Percentiles rank a stretch among this genome's conserved stretches.
Conservation (phyloP, 192 early-diverging fungal genomes). For the Chytriomyces sp. region DNA sequence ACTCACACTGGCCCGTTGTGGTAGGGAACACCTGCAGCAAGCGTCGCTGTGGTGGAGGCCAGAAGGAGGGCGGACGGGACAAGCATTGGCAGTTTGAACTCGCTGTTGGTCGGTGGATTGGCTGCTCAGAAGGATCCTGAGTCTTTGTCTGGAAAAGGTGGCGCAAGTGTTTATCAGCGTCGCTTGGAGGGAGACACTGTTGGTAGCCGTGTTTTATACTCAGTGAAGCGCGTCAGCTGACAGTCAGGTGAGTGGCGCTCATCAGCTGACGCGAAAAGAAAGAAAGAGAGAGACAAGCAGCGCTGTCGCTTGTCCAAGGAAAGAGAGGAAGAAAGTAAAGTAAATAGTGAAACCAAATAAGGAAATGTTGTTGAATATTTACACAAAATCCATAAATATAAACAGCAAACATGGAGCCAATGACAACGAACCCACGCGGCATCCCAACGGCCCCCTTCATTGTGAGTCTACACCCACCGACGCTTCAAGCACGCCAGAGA, state of each 20-base stretch:
- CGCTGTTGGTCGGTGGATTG: no score
- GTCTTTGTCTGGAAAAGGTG: no score
- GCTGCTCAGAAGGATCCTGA: no score
- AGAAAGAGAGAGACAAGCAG: background rate
- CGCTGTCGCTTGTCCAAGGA: background rate
- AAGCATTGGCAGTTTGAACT: no score
- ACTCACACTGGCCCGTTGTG: no score
- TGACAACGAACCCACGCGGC: conserved; percentile 89
- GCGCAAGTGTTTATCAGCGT: no score
- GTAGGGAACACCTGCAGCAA: no score
- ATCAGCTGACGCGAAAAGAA: background rate
- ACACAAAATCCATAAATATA: background rate
- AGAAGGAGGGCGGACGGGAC: no score
- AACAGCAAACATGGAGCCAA: background rate
- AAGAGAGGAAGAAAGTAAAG: background rate
- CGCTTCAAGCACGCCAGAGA: background rate
- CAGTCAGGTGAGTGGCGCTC: background rate
- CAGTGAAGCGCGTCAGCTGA: no score
- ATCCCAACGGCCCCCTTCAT: conserved; percentile 97
- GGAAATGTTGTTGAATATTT: background rate
- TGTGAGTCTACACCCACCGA: conserved; percentile 51
- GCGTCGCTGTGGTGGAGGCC: no score
- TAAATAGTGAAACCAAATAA: background rate
- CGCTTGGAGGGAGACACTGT: no score
- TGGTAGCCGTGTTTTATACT: no score